A percentile compares a stretch with the other conserved stretches of the same genome.
Conservation (phyloP, 2,329 filamentous ascomycete genomes). For the Elsinoe australis region DNA sequence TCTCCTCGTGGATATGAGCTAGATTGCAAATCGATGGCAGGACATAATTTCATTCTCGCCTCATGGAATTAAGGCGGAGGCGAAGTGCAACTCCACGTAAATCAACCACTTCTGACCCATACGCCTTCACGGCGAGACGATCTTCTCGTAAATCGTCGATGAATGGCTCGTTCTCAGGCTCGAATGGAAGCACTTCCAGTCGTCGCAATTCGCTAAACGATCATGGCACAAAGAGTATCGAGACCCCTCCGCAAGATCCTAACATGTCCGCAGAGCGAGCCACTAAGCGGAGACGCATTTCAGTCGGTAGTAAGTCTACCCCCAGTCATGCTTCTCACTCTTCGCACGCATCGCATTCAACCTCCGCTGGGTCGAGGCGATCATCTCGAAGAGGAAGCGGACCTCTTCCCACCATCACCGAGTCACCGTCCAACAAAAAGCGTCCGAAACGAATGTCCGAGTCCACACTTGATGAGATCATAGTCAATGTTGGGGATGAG, state of each 20-base stretch:
- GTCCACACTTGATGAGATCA: conserved; percentile 16
- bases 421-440: conserved; percentile 13
- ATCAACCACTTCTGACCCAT: background rate
- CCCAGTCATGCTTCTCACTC: conserved; percentile 13
- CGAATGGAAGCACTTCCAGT: conserved; percentile 15
- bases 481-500: conserved; percentile 9
- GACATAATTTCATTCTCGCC: background rate
- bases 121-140: conserved; percentile 12
- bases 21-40: background rate
- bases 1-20: no score
- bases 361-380: conserved; percentile 17
- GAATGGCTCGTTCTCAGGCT: conserved; percentile 22
- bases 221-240: background rate
- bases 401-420: conserved; percentile 16
- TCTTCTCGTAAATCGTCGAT: conserved; percentile 21
- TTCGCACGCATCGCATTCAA: conserved; percentile 16
- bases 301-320: conserved; percentile 19
- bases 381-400: conserved; percentile 20
- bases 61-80: conserved; percentile 11
- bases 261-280: conserved; percentile 17
- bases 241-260: background rate
- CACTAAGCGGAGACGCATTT: conserved; percentile 19
- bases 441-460: conserved; percentile 18
- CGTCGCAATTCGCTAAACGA: conserved; percentile 14
- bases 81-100: conserved; percentile 13